Evolutionary conservation across 495 filamentous ascomycete species (phyloP), one percentile per base, ranked within the genome.

Genomic region (Hyaloscypha hepaticicola): DNA sequence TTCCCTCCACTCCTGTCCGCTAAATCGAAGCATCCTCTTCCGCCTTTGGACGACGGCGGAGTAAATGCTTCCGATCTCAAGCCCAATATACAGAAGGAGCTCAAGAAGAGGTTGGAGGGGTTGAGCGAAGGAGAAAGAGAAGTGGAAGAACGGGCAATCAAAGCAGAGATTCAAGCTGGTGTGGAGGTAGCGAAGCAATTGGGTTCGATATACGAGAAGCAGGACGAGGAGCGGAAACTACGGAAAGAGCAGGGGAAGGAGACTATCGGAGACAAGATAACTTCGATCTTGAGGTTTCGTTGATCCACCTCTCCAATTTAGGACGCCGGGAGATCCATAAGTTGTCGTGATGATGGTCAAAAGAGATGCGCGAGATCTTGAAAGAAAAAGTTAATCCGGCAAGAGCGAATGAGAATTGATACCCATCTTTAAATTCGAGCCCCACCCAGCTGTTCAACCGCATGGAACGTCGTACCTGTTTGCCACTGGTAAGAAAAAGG

Each of bases 131-230:
- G 82, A 57, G 87, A 91, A 66, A 77, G 88, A 24, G 83, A 85
- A 58, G 72, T 91, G 28, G 88, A 92, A 69, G 86, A 89, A 62
- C 77, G 81, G 69, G 82, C 87, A 11, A 77, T 89, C 60, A 76
- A 82, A 65, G 84, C 83, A 24, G 85, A 91, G 61, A 71, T 84
- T 52, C 79, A 81, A 63, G 84, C 85, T 48, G 85, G 80, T 60
- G 78, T 80, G 22, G 71, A 85, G 49, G 80, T 88, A 66, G 81
- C 78, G 26, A 68, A 79, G 34, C 75, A 79, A 66, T 77, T 90
- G 27, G 74, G 77, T 24, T 77, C 77, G 4, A 76, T 89, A 31
- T 83, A 85, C 73, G 75, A 84, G 68, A 74, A 82, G 61, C 82
- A 88, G 69, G 82, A 82, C 0, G 78, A 83, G 66, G 82, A 83